Conservation (phyloP, 345 rosid species). For the Erucastrum elatum region DNA sequence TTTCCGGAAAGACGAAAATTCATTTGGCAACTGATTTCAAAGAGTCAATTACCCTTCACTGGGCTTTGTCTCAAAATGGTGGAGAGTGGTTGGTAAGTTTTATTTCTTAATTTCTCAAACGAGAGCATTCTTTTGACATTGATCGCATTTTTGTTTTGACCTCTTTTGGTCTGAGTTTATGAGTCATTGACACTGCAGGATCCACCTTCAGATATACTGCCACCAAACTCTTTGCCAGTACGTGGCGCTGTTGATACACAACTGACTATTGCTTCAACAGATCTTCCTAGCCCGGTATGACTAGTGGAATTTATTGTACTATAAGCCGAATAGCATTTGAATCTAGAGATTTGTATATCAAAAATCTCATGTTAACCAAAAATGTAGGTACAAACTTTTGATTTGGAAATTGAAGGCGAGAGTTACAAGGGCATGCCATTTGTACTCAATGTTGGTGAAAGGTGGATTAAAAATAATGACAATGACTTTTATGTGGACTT, state of each 20-base stretch:
- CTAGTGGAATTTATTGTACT: conserved; percentile 17
- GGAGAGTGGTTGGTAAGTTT: conserved; percentile 96
- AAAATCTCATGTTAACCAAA: conserved; percentile 18
- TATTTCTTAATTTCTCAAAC: conserved; percentile 14
- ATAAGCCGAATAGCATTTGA: conserved; percentile 16
- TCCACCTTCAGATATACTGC: conserved; percentile 68
- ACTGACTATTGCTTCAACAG: conserved; percentile 44
- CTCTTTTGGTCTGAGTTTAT: conserved; percentile 19
- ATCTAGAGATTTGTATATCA: conserved; percentile 26
- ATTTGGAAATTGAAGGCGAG: conserved; percentile 75
- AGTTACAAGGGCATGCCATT: conserved; percentile 86
- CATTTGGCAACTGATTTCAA: conserved; percentile 65
- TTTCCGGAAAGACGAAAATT: conserved; percentile 63
- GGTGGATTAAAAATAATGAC: conserved; percentile 78
- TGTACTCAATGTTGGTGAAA: conserved; percentile 70
- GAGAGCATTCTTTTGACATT: conserved; percentile 22
- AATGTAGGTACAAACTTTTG: conserved; percentile 73
- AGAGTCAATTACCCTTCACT: conserved; percentile 79
- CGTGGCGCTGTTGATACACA: conserved; percentile 64
- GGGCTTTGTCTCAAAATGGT: conserved; percentile 83
- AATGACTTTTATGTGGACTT: conserved; percentile 82
- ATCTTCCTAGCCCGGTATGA: conserved; percentile 66
- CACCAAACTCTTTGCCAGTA: conserved; percentile 69
- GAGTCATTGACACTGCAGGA: conserved; percentile 56
- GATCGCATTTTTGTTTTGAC: conserved; percentile 20